Base-by-base conservation (phyloP, 306 rosid genomes). In the Trichosanthes truncata region DNA sequence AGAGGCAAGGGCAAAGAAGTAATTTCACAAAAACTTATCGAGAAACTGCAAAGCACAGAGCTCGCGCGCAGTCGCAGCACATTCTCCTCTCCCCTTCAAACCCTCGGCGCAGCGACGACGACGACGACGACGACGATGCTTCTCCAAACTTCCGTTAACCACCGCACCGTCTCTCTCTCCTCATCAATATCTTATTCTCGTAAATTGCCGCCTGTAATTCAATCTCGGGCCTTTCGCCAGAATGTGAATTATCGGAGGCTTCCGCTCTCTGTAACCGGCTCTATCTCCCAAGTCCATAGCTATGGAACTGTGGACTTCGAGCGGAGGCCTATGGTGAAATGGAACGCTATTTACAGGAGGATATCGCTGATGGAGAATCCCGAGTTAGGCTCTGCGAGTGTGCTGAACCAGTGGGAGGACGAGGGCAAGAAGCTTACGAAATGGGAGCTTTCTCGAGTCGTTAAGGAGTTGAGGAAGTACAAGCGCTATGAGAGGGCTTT, bases 321-420 rank as follows among this genome's bases (percentile, higher is more conserved):
- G 81, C 84, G 92, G 1, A 83, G 91, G 51, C 96, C 97, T 66
- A 80, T 46, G 56, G 79, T 85, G 11, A 86, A 85, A 45, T 96
- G 99, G 98, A 91, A 82, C 57, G 88, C 80, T 5, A 63, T 96
- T n/a, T 88, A 85, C 82, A 84, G 81, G 82, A 91, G 84, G 63
- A 90, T 96, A 49, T 87, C 97, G 0, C 67, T 88, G 63, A 82
- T 84, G 87, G 82, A 84, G 25, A 85, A 89, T 26, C 93, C 94
- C 3, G 89, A 93, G 17, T 4, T 85, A 75, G 90, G 93, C 48
- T 88, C 94, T 49, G 86, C 91, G 29, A 80, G 74, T 68, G 93
- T 93, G 43, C 73, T 96, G 84, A 88, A 87, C 56, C 87, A 86
- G 84, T 96, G 98, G 99, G 99, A 96, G 90, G 90, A 87, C 61